A percentile compares a stretch with the other conserved stretches of the same genome.
phyloP scores from a whole-genome alignment of 169 alveolate species.

The Eimeria maxima region DNA sequence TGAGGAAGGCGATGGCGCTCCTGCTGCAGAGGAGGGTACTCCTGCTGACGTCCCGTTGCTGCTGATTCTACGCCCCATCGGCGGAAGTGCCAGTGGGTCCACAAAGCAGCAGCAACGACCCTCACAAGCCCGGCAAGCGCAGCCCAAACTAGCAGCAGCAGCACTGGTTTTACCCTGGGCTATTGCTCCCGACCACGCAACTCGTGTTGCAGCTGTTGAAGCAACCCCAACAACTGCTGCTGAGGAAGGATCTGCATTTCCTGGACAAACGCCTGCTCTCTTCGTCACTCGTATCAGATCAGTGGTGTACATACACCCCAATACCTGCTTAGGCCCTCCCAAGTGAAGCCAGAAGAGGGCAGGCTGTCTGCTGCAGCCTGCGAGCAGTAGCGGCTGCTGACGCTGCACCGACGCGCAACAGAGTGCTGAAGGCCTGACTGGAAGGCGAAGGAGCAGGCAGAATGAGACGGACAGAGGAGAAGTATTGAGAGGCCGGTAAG shows the following conservation, averaged over 20 bases:
- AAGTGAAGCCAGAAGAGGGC: conserved; percentile 47
- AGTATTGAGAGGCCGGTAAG: conserved; percentile 56
- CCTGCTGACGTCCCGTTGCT: background rate
- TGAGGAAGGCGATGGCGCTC: background rate
- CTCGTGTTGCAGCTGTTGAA: background rate
- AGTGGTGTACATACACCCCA: conserved; percentile 56
- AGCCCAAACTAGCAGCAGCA: background rate
- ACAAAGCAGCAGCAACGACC: conserved; percentile 49
- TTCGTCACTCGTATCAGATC: conserved; percentile 31
- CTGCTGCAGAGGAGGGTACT: background rate
- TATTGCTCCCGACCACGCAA: conserved; percentile 14
- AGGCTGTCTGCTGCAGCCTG: conserved; percentile 66
- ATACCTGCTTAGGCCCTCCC: conserved; percentile 44
- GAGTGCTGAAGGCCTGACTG: conserved; percentile 63
- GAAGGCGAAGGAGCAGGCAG: conserved; percentile 43
- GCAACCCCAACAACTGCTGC: conserved; percentile 66
- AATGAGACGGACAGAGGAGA: conserved; percentile 35
- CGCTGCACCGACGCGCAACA: conserved; percentile 49
- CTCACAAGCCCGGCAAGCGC: conserved; percentile 51
- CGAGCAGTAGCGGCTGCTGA: conserved; percentile 56
- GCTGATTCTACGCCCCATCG: background rate
- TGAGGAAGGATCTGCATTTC: conserved; percentile 23
- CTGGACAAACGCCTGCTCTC: conserved; percentile 45
- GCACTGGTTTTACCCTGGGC: background rate
- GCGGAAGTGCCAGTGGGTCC: conserved; percentile 30